Base-by-base conservation (phyloP, 2,329 filamentous ascomycete species). In the Penicillium verrucosum region DNA sequence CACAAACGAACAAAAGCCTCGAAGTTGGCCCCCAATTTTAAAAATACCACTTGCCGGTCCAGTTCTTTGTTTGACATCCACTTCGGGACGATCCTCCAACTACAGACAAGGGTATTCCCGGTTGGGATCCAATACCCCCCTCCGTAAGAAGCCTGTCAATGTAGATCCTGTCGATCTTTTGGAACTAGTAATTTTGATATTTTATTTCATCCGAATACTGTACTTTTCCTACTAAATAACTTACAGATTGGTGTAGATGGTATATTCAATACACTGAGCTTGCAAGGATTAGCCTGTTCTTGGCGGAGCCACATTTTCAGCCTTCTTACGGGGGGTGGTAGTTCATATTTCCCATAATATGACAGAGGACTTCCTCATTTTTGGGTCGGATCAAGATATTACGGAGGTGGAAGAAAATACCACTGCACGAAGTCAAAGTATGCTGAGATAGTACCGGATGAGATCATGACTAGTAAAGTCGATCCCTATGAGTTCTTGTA, bases 111-210 rank as follows among this genome's bases (percentile, higher is more conserved):
- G 40, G 36, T 42, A 27, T 10, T 27, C 37, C 38, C 38, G 10
- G 18, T 84, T 54, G 68, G 4, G 11, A 16, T 27, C 29, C 23
- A 11, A 48, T 37, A 21, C 21, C 21, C 21, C 21, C 21, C 21
- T 21, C 21, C 21, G 21, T 21, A 21, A 21, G 21, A 21, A 21
- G 21, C 3, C 21, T 21, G 21, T 21, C 21, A 21, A 21, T 21
- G 21, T 21, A 21, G 21, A 21, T 21, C 21, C 21, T 21, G 21
- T 3, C 21, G 21, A 21, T 21, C 21, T 21, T 21, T 21, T 2
- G 2, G 21, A 21, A 3, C 21, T 21, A 21, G 21, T 21, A 21
- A 21, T 21, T 21, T 21, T 21, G 21, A 21, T 21, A 21, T 21
- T 21, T 21, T 21, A 21, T 21, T 21, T 21, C 21, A 21, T 21